These are phyloP conservation scores for Obelidium mucronatum DNA, from an alignment of 192 early-diverging fungal genomes.

Conservation along the genomic window DNA sequence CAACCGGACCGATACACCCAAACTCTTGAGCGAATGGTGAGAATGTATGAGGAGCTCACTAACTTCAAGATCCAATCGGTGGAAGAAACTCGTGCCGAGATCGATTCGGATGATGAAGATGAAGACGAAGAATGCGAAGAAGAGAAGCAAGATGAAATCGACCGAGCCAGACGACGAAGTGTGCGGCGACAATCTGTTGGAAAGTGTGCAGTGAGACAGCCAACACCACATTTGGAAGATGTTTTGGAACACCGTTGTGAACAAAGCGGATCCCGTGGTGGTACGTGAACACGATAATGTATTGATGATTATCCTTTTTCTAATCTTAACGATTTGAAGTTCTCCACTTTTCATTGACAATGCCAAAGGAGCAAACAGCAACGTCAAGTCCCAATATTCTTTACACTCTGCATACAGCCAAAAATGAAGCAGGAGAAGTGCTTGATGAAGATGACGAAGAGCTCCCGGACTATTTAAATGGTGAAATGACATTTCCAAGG, in stretches of 20 bases:
- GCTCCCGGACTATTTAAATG: slow-evolving; percentile 40
- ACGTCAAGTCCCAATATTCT: slow-evolving; percentile 31
- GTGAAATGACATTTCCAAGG: slow-evolving; percentile 41
- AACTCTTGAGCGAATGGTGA: slow-evolving; percentile 47
- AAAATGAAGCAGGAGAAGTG: slow-evolving; percentile 2
- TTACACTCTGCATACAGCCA: slow-evolving; percentile 23
- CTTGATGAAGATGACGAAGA: slow-evolving; percentile 22
- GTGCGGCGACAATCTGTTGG: slow-evolving; percentile 13
- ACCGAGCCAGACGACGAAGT: slow-evolving; percentile 21
- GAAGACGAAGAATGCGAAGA: slow-evolving; percentile 25
- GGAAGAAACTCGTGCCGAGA: slow-evolving; percentile 33
- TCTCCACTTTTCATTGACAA: slow-evolving; percentile 38
- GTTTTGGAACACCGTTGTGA: slow-evolving; percentile 34
- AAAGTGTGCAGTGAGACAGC: neutral
- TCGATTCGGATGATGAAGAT: slow-evolving; percentile 15
- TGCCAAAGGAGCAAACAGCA: slow-evolving; percentile 17
- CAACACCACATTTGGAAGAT: slow-evolving; percentile 13
- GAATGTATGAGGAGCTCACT: slow-evolving; percentile 50
- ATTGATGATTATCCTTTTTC: neutral
- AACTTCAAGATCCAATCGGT: slow-evolving; percentile 44
- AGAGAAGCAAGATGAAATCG: slow-evolving; percentile 33
- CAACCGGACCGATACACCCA: slow-evolving; percentile 41
- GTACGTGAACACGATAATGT: slow-evolving; percentile 37
- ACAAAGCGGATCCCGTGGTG: slow-evolving; percentile 40
- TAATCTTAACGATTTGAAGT: slow-evolving; percentile 12